phyloP scores from a whole-genome alignment of 805 yeast genomes.

The Zygotorulaspora chibaensis region DNA sequence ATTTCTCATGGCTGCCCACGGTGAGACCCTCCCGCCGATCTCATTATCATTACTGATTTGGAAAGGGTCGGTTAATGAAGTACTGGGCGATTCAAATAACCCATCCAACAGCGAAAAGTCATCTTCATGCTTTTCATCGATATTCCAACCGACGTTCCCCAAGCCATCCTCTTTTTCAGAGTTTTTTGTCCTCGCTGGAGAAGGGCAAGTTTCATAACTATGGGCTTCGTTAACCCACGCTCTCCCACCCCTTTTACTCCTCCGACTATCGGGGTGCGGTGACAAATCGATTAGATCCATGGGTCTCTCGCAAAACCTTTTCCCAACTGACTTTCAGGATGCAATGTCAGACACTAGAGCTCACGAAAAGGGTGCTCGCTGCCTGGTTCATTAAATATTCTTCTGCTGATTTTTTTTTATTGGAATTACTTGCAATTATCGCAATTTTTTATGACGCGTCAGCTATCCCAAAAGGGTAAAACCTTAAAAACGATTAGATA shows the following conservation, averaged over 20 bases:
- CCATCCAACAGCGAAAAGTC: not conserved
- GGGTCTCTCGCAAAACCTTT: not conserved
- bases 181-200: not conserved
- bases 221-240: not conserved
- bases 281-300: not conserved
- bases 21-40: not conserved
- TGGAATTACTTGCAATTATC: not conserved
- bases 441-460: slow-evolving; percentile 1
- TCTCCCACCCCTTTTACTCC: not conserved
- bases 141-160: not conserved
- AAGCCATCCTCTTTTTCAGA: not conserved
- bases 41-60: not conserved
- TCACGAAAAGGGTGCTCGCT: not conserved
- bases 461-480: not conserved
- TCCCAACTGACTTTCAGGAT: not conserved
- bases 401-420: not conserved
- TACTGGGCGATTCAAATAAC: not conserved
- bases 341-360: too few species aligned
- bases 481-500: not conserved
- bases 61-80: not conserved
- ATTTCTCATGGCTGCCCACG: not conserved
- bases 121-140: not conserved
- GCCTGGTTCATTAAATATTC: not conserved
- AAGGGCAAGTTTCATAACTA: not conserved
- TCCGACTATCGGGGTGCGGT: not conserved